These are phyloP conservation scores for Sugiyamaella boreocaroliniensis DNA, from an alignment of 805 yeast species.

Conservation along the genomic window DNA sequence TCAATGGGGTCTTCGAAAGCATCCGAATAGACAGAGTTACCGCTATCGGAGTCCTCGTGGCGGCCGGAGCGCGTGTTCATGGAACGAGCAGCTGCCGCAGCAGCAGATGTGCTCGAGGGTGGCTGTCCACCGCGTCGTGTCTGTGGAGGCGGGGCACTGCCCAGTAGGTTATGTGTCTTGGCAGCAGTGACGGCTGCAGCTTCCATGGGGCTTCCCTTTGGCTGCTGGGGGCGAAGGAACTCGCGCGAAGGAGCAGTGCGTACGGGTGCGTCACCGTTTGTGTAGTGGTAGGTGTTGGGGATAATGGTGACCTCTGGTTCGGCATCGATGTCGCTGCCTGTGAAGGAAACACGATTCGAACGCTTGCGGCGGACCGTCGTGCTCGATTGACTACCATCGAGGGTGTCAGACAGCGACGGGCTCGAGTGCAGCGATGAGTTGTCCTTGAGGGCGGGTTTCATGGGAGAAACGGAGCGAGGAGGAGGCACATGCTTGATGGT, in stretches of 20 bases:
- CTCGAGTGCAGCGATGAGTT: neutral
- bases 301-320: conserved; percentile 6
- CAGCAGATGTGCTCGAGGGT: conserved; percentile 3
- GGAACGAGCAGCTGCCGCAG: conserved; percentile 10
- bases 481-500: conserved; percentile 21
- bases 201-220: neutral
- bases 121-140: neutral
- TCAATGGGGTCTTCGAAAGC: conserved; percentile 15
- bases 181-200: conserved; percentile 16
- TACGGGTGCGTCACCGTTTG: neutral
- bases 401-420: conserved; percentile 1
- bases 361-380: conserved; percentile 3
- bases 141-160: neutral
- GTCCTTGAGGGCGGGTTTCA: conserved; percentile 29
- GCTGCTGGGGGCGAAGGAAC: neutral
- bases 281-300: neutral
- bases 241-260: neutral
- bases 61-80: neutral
- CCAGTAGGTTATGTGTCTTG: conserved; percentile 1
- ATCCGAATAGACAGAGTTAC: conserved; percentile 22
- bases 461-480: conserved; percentile 28
- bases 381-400: conserved; percentile 1
- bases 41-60: conserved; percentile 15
- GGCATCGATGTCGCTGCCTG: conserved; percentile 2
- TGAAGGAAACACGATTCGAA: conserved; percentile 7